These are phyloP conservation scores for Aspergillus carlsbadensis DNA, from an alignment of 495 filamentous ascomycete species.

Conservation along the genomic window DNA sequence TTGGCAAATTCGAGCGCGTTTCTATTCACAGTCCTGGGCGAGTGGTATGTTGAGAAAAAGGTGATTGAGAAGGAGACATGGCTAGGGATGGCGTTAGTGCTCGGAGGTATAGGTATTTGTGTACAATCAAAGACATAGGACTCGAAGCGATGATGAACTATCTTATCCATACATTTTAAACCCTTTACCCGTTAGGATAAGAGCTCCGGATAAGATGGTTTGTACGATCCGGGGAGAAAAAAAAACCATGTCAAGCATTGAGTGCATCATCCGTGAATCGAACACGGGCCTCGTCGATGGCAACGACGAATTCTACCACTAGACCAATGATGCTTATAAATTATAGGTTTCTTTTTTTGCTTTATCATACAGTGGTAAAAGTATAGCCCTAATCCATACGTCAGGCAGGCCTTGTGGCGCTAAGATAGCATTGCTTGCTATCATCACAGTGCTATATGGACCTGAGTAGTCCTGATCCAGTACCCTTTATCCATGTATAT, in stretches of 20 bases:
- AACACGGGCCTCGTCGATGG: constrained; percentile 60
- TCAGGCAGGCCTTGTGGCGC: no score
- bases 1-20: constrained; percentile 94
- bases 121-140: constrained; percentile 59
- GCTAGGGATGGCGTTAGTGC: constrained; percentile 79
- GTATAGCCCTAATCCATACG: not conserved
- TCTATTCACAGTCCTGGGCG: constrained; percentile 88
- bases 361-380: not conserved
- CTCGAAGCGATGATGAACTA: not conserved
- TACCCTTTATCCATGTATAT: no score
- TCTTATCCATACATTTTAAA: no score
- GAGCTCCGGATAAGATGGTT: no score
- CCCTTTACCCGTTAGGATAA: no score
- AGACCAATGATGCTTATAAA: constrained; percentile 53
- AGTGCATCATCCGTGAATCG: constrained; percentile 60
- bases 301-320: constrained; percentile 62
- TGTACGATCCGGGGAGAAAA: no score
- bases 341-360: no score
- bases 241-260: constrained; percentile 1
- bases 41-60: constrained; percentile 93
- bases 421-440: no score
- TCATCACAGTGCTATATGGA: no score
- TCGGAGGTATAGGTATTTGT: constrained; percentile 84
- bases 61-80: constrained; percentile 85
- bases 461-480: no score